Evolutionary conservation across 495 filamentous ascomycete species (phyloP).

Genomic region (Hypoxylon lienhwacheense): DNA sequence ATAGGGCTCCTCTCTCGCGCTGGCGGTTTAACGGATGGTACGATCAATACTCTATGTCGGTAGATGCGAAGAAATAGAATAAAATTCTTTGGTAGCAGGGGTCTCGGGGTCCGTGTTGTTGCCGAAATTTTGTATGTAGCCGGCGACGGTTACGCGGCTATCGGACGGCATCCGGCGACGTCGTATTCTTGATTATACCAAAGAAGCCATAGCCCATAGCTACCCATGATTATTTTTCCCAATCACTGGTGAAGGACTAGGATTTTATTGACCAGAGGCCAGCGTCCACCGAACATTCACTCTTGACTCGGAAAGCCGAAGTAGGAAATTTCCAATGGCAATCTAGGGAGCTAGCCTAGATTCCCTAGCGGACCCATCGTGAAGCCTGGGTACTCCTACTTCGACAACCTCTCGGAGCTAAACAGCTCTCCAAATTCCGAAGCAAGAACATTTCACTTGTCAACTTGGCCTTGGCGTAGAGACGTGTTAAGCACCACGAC

Average conservation of each 20-base stretch:
- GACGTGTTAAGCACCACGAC: no score
- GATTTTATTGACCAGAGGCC: not conserved
- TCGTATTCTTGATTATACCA: not conserved
- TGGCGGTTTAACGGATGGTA: not conserved
- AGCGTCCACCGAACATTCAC: constrained; percentile 2
- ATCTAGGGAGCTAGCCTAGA: no score
- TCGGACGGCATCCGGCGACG: constrained; percentile 20
- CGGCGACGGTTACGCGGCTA: constrained; percentile 19
- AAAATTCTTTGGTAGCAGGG: not conserved
- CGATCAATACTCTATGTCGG: not conserved
- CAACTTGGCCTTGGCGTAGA: no score
- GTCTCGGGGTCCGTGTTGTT: not conserved
- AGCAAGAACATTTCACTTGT: no score
- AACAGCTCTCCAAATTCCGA: no score
- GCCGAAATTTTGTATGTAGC: not conserved
- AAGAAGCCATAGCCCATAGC: not conserved
- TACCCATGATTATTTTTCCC: constrained; percentile 3
- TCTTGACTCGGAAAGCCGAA: constrained; percentile 3
- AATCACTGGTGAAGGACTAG: constrained; percentile 4
- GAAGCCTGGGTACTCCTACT: no score
- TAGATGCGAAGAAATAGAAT: constrained; percentile 2
- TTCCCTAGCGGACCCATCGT: no score
- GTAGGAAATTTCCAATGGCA: not conserved
- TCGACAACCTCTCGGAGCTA: no score
- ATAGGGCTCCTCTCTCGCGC: not conserved